phyloP scores from a whole-genome alignment of 1,139 yeast genomes.

The Debaryomycetaceae sp. region DNA sequence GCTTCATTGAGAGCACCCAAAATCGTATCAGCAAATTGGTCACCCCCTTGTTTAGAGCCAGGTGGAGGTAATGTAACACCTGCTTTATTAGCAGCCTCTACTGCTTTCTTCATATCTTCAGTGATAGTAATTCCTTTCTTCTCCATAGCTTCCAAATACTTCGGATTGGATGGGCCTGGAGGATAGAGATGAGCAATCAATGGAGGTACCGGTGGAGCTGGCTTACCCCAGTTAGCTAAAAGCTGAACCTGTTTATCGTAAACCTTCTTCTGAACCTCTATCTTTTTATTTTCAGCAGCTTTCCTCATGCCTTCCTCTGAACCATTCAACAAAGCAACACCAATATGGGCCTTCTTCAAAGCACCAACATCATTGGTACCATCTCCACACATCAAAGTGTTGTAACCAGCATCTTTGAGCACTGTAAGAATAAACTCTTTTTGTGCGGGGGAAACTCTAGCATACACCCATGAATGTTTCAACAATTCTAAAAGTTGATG shows the following conservation, averaged over 20 bases:
- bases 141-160: constrained; percentile 82
- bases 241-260: constrained; percentile 83
- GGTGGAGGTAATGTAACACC: constrained; percentile 30
- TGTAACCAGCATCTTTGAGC: constrained; percentile 84
- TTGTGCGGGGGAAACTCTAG: constrained; percentile 96
- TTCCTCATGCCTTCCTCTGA: constrained; percentile 93
- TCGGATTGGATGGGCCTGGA: constrained; percentile 90
- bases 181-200: constrained; percentile 92
- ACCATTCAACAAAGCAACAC: constrained; percentile 95
- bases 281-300: constrained; percentile 75
- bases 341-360: constrained; percentile 95
- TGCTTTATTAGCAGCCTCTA: constrained; percentile 46
- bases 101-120: constrained; percentile 60
- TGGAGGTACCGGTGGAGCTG: constrained; percentile 82
- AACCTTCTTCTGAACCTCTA: constrained; percentile 61
- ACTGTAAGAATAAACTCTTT: constrained; percentile 87
- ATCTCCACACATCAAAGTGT: constrained; percentile 98
- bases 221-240: constrained; percentile 78
- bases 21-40: constrained; percentile 63
- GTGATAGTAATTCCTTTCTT: constrained; percentile 75
- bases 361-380: constrained; percentile 99
- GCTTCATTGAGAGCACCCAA: constrained; percentile 67
- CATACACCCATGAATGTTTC: constrained; percentile 93
- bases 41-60: constrained; percentile 31
- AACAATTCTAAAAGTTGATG: constrained; percentile 67